Evolutionary conservation across 2,329 filamentous ascomycete genomes (phyloP).

Genomic region (Ciborinia camelliae): DNA sequence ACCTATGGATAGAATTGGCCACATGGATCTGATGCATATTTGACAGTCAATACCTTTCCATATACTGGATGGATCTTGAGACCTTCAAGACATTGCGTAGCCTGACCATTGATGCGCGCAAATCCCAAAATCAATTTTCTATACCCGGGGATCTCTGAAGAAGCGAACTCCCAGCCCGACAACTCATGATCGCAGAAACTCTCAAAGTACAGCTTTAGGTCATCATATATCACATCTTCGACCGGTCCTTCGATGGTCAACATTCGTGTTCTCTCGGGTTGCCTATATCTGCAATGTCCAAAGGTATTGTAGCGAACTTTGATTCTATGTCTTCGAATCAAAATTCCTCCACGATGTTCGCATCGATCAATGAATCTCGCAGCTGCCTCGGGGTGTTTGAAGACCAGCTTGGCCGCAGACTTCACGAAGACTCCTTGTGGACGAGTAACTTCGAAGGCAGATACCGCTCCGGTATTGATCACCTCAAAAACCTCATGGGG

Average conservation of each 20-base stretch:
- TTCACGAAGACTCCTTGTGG: neutral
- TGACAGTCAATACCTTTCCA: neutral
- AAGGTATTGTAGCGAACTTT: neutral
- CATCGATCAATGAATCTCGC: neutral
- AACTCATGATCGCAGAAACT: neutral
- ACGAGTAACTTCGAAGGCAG: neutral
- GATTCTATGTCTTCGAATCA: neutral
- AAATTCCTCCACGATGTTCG: neutral
- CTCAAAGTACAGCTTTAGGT: neutral
- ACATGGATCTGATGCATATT: neutral
- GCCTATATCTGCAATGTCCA: neutral
- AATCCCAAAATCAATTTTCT: neutral
- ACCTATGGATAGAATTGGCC: neutral
- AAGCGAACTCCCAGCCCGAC: neutral
- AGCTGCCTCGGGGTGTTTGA: neutral
- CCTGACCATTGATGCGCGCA: neutral
- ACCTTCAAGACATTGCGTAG: neutral
- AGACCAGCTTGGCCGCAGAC: neutral
- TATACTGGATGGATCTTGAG: neutral
- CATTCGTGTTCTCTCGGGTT: neutral
- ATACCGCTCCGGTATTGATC: neutral
- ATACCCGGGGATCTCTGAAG: neutral
- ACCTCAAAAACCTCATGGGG: neutral
- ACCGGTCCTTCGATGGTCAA: neutral
- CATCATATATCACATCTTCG: neutral